These are phyloP conservation scores for Agaricales sp. DNA, from an alignment of 1,284 basidiomycete species.

Conservation along the genomic window DNA sequence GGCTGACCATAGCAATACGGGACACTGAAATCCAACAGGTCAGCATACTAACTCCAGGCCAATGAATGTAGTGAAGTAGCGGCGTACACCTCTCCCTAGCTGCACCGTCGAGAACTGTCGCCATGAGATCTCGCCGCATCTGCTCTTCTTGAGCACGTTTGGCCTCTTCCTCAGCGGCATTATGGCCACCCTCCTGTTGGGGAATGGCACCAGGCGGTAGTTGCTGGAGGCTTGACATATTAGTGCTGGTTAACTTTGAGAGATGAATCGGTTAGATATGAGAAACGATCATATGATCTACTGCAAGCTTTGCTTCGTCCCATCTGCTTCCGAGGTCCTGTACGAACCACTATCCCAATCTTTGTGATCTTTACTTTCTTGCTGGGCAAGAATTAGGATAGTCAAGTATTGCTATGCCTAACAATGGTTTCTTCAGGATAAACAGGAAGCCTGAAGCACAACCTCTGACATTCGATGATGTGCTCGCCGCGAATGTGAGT, in stretches of 20 bases:
- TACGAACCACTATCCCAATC: neutral
- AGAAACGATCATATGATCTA: neutral
- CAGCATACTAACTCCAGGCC: neutral
- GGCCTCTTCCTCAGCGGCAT: slow-evolving; percentile 39
- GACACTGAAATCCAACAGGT: slow-evolving; percentile 25
- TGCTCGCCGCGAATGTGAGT: neutral
- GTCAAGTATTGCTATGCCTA: neutral
- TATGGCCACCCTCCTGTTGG: slow-evolving; percentile 6
- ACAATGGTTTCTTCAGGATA: neutral
- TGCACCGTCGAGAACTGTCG: slow-evolving; percentile 79
- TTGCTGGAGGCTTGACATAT: neutral
- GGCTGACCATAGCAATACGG: slow-evolving; percentile 88
- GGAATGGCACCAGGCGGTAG: neutral
- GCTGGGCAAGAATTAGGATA: no score
- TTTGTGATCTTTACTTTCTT: neutral
- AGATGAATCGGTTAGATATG: neutral
- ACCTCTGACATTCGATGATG: neutral
- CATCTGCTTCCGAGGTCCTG: neutral
- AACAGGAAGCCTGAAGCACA: neutral
- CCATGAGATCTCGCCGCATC: slow-evolving; percentile 72
- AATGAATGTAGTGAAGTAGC: slow-evolving; percentile 2
- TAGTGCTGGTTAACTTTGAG: neutral
- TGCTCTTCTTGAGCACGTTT: slow-evolving; percentile 60
- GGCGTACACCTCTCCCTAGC: slow-evolving; percentile 87
- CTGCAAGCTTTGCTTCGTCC: neutral